These are phyloP conservation scores for Calocera viscosa DNA, from an alignment of 768 basidiomycete species.

Conservation along the genomic window DNA sequence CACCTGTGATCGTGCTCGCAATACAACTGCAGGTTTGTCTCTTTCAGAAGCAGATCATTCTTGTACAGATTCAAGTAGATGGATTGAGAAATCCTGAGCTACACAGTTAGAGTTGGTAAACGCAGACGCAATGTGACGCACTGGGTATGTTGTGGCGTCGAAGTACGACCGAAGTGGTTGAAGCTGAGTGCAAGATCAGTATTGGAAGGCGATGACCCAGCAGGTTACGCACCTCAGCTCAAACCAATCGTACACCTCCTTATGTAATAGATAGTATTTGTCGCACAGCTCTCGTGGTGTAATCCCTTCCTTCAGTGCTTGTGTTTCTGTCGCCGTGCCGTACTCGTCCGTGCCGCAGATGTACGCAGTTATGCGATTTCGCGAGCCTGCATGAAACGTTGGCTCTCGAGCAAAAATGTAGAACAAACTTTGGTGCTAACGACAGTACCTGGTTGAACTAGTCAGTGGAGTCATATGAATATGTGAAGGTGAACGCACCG, in stretches of 20 bases:
- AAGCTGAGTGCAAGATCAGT: conserved; percentile 41
- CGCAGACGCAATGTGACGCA: conserved; percentile 27
- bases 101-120: not conserved
- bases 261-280: conserved; percentile 80
- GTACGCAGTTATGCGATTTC: conserved; percentile 83
- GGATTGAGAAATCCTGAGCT: conserved; percentile 68
- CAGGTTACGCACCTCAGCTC: conserved; percentile 59
- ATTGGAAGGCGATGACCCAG: conserved; percentile 1
- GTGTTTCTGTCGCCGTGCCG: conserved; percentile 98
- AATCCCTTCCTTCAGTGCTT: conserved; percentile 77
- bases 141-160: conserved; percentile 81
- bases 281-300: conserved; percentile 73
- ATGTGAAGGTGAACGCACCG: conserved; percentile 42
- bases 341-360: conserved; percentile 99
- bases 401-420: no score
- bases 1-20: conserved; percentile 84
- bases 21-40: conserved; percentile 85
- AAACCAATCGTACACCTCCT: conserved; percentile 95
- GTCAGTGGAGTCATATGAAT: not conserved
- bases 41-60: conserved; percentile 62
- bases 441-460: conserved; percentile 7
- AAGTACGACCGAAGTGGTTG: conserved; percentile 92
- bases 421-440: conserved; percentile 4
- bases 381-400: conserved; percentile 44
- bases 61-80: conserved; percentile 76